Evolutionary conservation across 768 basidiomycete genomes (phyloP).

Genomic region (Obba rivulosa): DNA sequence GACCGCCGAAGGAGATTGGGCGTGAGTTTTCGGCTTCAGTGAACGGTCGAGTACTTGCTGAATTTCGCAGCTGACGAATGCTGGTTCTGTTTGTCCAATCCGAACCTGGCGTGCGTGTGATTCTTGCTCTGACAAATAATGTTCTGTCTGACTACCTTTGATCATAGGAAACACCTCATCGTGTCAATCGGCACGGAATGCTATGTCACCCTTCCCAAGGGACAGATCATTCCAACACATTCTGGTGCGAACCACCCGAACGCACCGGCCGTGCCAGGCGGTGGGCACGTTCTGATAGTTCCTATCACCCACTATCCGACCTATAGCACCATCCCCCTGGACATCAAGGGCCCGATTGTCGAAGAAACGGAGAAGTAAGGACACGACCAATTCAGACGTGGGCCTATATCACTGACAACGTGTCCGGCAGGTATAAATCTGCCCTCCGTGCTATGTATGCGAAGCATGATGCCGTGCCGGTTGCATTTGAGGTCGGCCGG

Average conservation of each 20-base stretch:
- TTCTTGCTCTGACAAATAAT: background rate
- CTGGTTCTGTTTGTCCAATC: slow-evolving; percentile 98
- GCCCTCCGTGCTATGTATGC: slow-evolving; percentile 71
- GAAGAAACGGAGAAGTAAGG: slow-evolving; percentile 74
- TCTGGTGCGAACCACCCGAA: slow-evolving; percentile 38
- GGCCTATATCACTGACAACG: background rate
- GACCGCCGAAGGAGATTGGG: slow-evolving; percentile 70
- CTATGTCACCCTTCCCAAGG: slow-evolving; percentile 95
- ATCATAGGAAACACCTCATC: slow-evolving; percentile 84
- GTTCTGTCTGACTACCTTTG: slow-evolving; percentile 3
- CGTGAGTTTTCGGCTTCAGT: slow-evolving; percentile 43
- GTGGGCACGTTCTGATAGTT: slow-evolving; percentile 92
- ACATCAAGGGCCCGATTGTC: slow-evolving; percentile 68
- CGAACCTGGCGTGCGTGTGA: slow-evolving; percentile 69
- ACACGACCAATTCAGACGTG: background rate
- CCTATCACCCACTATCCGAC: slow-evolving; percentile 94
- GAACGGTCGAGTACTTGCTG: background rate
- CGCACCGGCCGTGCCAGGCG: slow-evolving; percentile 70
- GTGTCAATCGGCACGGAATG: slow-evolving; percentile 91
- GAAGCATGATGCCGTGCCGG: slow-evolving; percentile 58
- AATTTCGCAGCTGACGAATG: slow-evolving; percentile 73
- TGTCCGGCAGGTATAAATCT: slow-evolving; percentile 59
- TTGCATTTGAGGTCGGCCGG: slow-evolving; percentile 86
- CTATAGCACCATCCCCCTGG: slow-evolving; percentile 72
- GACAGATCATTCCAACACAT: slow-evolving; percentile 85